phyloP scores from a whole-genome alignment of 164 flowering plant species.

The Warburgia ugandensis region DNA sequence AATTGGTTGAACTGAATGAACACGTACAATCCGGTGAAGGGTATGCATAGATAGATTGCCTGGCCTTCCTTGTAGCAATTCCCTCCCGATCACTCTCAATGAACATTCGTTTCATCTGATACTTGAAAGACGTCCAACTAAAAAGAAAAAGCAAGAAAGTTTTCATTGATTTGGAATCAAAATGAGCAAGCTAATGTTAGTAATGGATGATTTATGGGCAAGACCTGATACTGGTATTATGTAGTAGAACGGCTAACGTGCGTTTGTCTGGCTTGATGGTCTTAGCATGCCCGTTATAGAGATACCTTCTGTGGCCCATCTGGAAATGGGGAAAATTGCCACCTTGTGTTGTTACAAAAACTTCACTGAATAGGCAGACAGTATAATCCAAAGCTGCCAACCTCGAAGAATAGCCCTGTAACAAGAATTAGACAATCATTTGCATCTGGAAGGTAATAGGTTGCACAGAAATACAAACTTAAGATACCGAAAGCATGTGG shows the following conservation, averaged over 20 bases:
- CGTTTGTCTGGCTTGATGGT: constrained; percentile 81
- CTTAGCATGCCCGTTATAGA: constrained; percentile 75
- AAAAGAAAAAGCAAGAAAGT: too few species aligned
- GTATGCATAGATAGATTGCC: constrained; percentile 48
- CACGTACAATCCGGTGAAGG: constrained; percentile 81
- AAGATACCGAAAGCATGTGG: too few species aligned
- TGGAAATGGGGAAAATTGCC: constrained; percentile 94
- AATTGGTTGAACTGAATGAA: too few species aligned
- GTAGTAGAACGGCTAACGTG: constrained; percentile 56
- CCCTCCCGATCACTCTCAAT: constrained; percentile 69
- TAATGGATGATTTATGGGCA: neutral
- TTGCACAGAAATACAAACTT: too few species aligned
- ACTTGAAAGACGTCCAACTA: constrained; percentile 76
- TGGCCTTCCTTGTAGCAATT: constrained; percentile 35
- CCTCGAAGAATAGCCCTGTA: constrained; percentile 76
- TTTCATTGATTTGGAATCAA: too few species aligned
- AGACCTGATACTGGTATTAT: constrained; percentile 58
- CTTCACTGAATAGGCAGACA: constrained; percentile 79
- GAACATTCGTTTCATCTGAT: constrained; percentile 58
- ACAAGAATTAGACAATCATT: too few species aligned
- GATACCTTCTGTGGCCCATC: constrained; percentile 80
- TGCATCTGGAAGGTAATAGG: too few species aligned
- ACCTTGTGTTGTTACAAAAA: constrained; percentile 91
- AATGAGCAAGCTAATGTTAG: neutral
- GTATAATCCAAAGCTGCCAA: constrained; percentile 89